Conservation (phyloP, 192 early-diverging fungal species). For the Coemansia sp. region DNA sequence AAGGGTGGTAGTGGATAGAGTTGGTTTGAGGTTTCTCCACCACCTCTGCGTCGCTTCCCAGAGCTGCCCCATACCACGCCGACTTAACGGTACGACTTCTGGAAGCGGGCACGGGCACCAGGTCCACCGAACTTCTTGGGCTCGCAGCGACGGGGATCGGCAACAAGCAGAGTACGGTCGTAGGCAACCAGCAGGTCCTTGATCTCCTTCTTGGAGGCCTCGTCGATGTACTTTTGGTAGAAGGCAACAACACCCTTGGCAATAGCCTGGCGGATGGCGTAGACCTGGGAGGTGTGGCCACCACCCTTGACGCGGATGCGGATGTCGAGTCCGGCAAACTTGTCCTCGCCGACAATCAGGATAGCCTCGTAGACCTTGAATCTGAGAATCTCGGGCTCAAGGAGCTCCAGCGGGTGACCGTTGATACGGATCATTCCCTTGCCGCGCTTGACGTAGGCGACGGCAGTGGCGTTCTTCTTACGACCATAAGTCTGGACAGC, state of each 20-base stretch:
- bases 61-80: slow-evolving; percentile 3
- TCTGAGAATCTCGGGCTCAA: slow-evolving; percentile 95
- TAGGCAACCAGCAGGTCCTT: slow-evolving; percentile 86
- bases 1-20: no score
- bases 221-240: slow-evolving; percentile 99
- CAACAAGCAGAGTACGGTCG: slow-evolving; percentile 98
- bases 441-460: slow-evolving; percentile 98
- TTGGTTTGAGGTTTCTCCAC: no score
- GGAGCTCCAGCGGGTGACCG: slow-evolving; percentile 92
- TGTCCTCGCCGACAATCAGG: slow-evolving; percentile 92
- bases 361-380: slow-evolving; percentile 99
- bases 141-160: slow-evolving; percentile 98
- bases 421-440: slow-evolving; percentile 97
- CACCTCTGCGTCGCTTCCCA: no score
- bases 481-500: slow-evolving; percentile 58
- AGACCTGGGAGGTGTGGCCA: slow-evolving; percentile 97
- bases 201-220: slow-evolving; percentile 99
- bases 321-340: slow-evolving; percentile 96
- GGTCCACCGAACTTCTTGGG: slow-evolving; percentile 99
- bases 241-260: slow-evolving; percentile 99
- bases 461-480: slow-evolving; percentile 98
- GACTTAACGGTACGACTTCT: slow-evolving; percentile 88
- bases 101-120: slow-evolving; percentile 96
- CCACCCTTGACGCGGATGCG: slow-evolving; percentile 96
- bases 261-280: slow-evolving; percentile 97